Conservation (phyloP, 768 basidiomycete species). For the Trametes punicea region DNA sequence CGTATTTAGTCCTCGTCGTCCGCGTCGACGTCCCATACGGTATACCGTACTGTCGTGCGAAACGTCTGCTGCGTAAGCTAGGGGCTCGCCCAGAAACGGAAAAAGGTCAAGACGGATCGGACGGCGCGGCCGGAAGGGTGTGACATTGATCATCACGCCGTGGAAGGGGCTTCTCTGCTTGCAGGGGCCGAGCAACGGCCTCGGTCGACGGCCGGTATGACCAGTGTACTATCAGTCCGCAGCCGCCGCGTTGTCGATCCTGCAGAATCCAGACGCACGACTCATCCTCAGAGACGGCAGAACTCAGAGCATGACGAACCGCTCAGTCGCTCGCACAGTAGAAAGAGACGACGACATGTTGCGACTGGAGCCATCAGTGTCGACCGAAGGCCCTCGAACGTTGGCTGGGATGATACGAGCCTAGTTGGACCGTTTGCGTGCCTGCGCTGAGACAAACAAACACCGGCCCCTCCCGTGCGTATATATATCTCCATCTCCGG, state of each 20-base stretch:
- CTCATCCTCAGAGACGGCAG: no score
- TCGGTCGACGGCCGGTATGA: background rate
- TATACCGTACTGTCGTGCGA: background rate
- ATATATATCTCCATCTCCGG: conserved; percentile 23
- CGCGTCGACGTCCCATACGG: background rate
- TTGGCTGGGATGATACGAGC: conserved; percentile 1
- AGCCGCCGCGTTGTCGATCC: background rate
- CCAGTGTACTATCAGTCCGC: no score
- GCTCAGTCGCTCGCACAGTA: no score
- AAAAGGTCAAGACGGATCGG: background rate
- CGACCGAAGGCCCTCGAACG: conserved; percentile 6
- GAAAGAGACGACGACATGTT: background rate
- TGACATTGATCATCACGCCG: background rate
- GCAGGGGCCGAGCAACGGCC: background rate
- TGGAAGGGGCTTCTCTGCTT: background rate
- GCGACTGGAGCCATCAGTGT: no score
- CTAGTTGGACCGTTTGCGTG: conserved; percentile 1
- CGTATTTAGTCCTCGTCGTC: background rate
- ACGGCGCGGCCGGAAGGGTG: background rate
- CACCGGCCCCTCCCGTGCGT: conserved; percentile 2
- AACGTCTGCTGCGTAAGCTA: background rate
- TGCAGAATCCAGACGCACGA: no score
- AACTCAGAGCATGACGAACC: no score
- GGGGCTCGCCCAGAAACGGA: background rate
- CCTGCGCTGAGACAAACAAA: conserved; percentile 22